Conservation (phyloP, 805 yeast species). For the Cyberlindnera amylophila region DNA sequence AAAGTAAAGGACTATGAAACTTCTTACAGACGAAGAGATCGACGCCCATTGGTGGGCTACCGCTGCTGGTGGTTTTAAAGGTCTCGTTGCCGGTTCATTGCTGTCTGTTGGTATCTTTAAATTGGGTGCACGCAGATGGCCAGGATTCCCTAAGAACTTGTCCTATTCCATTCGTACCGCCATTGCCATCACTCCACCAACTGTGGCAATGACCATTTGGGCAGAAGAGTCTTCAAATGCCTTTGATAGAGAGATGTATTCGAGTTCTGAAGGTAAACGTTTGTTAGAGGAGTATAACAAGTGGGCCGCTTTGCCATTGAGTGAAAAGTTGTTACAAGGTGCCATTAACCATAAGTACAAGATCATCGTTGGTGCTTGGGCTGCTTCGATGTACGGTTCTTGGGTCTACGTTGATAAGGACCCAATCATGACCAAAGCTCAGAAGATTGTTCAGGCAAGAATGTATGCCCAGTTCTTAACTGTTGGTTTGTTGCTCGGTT, state of each 20-base stretch:
- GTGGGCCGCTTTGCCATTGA: conserved; percentile 47
- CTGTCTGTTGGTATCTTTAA: conserved; percentile 54
- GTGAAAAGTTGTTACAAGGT: conserved; percentile 47
- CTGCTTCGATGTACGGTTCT: conserved; percentile 74
- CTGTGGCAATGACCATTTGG: conserved; percentile 53
- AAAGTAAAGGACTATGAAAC: no score
- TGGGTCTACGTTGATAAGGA: conserved; percentile 73
- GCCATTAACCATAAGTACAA: conserved; percentile 57
- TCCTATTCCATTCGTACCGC: conserved; percentile 65
- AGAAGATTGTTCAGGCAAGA: conserved; percentile 83
- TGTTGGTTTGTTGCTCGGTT: conserved; percentile 63
- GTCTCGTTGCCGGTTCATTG: conserved; percentile 51
- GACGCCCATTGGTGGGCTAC: conserved; percentile 60
- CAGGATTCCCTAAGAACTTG: conserved; percentile 38
- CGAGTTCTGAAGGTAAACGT: conserved; percentile 39
- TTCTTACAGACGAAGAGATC: conserved; percentile 61
- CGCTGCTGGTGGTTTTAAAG: conserved; percentile 57
- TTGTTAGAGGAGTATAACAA: conserved; percentile 43
- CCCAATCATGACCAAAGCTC: conserved; percentile 67
- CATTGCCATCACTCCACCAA: conserved; percentile 63
- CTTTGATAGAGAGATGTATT: conserved; percentile 61
- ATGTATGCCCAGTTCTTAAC: conserved; percentile 87
- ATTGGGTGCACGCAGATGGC: conserved; percentile 44
- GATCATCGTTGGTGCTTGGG: conserved; percentile 73
- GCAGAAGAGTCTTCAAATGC: conserved; percentile 70